phyloP scores from a whole-genome alignment of 257 asterid genomes.

The Galeopsis tetrahit region DNA sequence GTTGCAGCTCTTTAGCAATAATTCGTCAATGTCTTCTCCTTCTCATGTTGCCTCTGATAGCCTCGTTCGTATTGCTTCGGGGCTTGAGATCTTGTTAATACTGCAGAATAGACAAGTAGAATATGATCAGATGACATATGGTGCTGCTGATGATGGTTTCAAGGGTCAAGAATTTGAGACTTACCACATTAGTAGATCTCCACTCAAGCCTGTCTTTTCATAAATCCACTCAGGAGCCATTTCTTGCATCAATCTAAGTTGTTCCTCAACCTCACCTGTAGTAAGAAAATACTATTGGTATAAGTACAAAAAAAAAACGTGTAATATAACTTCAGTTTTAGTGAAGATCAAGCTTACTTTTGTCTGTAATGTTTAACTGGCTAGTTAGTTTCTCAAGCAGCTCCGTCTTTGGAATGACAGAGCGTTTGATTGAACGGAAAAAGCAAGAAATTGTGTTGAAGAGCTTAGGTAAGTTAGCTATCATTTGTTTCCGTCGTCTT shows the following conservation, averaged over 20 bases:
- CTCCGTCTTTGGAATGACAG: conserved; percentile 75
- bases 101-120: conserved; percentile 47
- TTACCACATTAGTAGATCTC: conserved; percentile 74
- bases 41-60: conserved; percentile 57
- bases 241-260: conserved; percentile 70
- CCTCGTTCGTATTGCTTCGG: conserved; percentile 57
- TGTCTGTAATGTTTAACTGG: conserved; percentile 53
- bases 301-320: neutral
- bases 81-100: conserved; percentile 57
- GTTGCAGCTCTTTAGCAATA: no score
- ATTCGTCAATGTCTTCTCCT: neutral
- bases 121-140: neutral
- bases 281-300: conserved; percentile 21
- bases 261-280: conserved; percentile 81
- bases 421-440: conserved; percentile 67
- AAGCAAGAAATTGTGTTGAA: conserved; percentile 65
- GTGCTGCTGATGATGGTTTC: neutral
- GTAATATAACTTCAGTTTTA: neutral
- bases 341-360: conserved; percentile 49
- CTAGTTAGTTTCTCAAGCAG: conserved; percentile 57
- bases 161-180: neutral
- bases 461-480: conserved; percentile 69
- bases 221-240: conserved; percentile 87
- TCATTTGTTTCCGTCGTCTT: conserved; percentile 63
- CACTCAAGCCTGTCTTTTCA: conserved; percentile 59